phyloP scores from a whole-genome alignment of 768 basidiomycete genomes.

The Suillus decipiens region DNA sequence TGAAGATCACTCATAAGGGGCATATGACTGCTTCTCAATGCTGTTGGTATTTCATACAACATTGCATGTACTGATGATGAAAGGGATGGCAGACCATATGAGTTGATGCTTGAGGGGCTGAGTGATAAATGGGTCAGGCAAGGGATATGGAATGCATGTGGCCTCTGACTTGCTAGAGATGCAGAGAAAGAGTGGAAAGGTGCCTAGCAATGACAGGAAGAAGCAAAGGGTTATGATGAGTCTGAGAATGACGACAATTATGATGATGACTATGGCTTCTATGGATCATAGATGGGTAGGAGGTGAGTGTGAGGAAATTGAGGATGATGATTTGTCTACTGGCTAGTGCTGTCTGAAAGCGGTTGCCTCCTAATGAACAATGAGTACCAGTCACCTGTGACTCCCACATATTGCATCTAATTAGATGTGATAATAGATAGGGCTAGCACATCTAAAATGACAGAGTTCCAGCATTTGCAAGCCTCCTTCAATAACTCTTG shows the following conservation, averaged over 20 bases:
- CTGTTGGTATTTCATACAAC: neutral
- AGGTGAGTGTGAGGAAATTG: neutral
- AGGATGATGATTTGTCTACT: neutral
- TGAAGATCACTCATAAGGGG: too few relatives aligned
- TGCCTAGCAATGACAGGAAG: neutral
- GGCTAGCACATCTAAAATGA: too few relatives aligned
- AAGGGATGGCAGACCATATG: neutral
- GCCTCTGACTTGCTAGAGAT: slow-evolving; percentile 13
- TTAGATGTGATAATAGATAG: too few relatives aligned
- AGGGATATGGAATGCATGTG: slow-evolving; percentile 18
- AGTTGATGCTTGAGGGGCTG: neutral
- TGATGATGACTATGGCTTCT: neutral
- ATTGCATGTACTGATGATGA: neutral
- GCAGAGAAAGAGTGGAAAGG: slow-evolving; percentile 2
- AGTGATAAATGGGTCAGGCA: slow-evolving; percentile 7
- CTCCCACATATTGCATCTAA: too few relatives aligned
- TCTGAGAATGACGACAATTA: neutral
- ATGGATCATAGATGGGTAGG: neutral
- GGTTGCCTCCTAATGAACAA: neutral
- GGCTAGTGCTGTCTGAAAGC: neutral
- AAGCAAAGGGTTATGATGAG: neutral
- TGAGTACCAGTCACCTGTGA: too few relatives aligned
- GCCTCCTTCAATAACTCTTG: too few relatives aligned
- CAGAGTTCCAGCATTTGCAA: too few relatives aligned
- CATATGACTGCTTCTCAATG: too few relatives aligned